Base-by-base conservation (phyloP, 2,329 filamentous ascomycete genomes). In the Monosporascus sp. region DNA sequence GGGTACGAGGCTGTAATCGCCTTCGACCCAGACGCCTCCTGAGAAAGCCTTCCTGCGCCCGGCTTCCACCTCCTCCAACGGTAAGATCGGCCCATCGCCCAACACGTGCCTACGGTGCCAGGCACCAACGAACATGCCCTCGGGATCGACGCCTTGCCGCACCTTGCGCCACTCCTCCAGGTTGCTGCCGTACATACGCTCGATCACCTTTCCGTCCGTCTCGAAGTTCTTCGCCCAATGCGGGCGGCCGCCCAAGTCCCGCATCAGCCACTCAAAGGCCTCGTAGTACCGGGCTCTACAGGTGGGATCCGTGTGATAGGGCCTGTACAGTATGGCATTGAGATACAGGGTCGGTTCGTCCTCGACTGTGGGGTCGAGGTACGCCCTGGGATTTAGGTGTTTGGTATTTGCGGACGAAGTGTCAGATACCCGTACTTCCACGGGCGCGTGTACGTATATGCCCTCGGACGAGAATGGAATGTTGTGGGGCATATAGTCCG, bases 161-260 rank as follows among this genome's bases (percentile, higher is more conserved):
- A 95, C 78, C 27, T 77, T 73, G 41, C 87, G 76, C 80, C 87
- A 96, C 47, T 81, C 72, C 19, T 77, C 72, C 54, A 95, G 75
- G 48, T 86, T 74, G n/a, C 77, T 69, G 41, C 86, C 86, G 67
- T 94, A 95, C 69, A 89, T 83, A 1, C 70, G 68, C 54, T 82
- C 78, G 44, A 96, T 78, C 31, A 89, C 83, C 0, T 74, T 64
- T 11, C 80, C 78, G 4, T 80, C 77, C 8, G 79, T 78, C 47
- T 78, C 75, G 70, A 95, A 96, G 69, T 96, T 96, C 79, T 96
- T 96, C 7, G 91, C 91, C 89, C 91, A 96, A 71, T 96, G 91
- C 19, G 91, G 91, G 46, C 82, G 82, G 8, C 87, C 91, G 50
- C 87, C 89, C 61, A 95, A 76, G 45, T 95, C 88, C 55, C 84